Base-by-base conservation (phyloP, 495 filamentous ascomycete species). In the Aspergillus hancockii region DNA sequence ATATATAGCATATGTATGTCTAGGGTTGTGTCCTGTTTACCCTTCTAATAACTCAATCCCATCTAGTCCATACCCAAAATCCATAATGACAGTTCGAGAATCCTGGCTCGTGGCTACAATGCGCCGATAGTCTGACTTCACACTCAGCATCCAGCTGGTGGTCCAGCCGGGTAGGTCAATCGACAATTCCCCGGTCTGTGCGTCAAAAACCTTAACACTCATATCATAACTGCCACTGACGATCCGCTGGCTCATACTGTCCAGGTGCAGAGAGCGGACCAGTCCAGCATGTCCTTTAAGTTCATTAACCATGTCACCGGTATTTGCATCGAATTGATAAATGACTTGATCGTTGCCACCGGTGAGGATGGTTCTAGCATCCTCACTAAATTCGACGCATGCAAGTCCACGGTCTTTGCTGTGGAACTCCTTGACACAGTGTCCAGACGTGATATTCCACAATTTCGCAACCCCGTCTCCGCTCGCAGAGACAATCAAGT, bases 31-130 rank as follows among this genome's bases (percentile, higher is more conserved):
- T 13, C 7, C 49, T 8, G 30, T 65, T 71, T 63, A 80, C 60
- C 75, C 77, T 56, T 81, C 78, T 64, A 79, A 63, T 38, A 78
- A 67, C 36, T 79, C 76, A 63, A 80, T 77, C 25, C 76, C 77
- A 58, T 76, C 79, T 59, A 82, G 61, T 32, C 74, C 76, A 64
- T 78, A 80, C 52, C 75, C 82, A 70, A 81, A 81, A 76, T 98
- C 94, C 79, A 98, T 84, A n/a, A 98, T 86, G 22, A 97, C 77
- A 31, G 90, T 89, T 62, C 93, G 86, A 10, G 91, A 88, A 65
- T 98, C 93, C 73, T 98, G 94, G 43, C 91, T 93, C 0, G 95
- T 96, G 55, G 90, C 91, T 46, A 98, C 88, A 57, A 98, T 92
- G 36, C 94, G 83, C 49, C 93, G 80, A 70, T 97, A 97, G 71